Evolutionary conservation across 1,284 basidiomycete species (phyloP), one percentile per base, ranked within the genome.

Genomic region (Taiwanofungus camphoratus): DNA sequence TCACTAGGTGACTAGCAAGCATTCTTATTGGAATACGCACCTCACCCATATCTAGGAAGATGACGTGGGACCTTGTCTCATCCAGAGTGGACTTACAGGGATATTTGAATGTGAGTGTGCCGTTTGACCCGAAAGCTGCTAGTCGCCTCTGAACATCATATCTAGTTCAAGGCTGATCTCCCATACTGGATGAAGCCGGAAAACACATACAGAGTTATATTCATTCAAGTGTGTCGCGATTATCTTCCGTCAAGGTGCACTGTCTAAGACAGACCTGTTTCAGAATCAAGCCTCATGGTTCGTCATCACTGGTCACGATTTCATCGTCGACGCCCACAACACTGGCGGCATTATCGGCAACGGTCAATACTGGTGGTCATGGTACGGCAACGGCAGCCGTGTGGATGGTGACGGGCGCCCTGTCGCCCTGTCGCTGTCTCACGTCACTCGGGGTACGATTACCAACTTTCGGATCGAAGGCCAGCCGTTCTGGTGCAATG

Each of bases 241-340:
- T 52, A 9, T 7, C 27, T 37, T 7, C 20, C 44, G 26, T 13
- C 15, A 11, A 27, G 5, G 21, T 13, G 13, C 42, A 38, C 20
- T 24, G 18, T 24, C 18, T 18, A 11, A 12, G 15, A 37, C 18
- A n/a, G 26, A 19, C 8, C 22, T 12, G 30, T 7, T 8, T 16
- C 54, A 79, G 70, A 74, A 67, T 51, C 81, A 82, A 63, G 74
- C 78, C 3, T 77, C 81, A 12, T 82, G 78, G 71, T 82, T 82
- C 53, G 74, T 83, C 42, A 63, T 83, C 33, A 75, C 74, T 1
- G 80, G 80, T 2, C 57, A 63, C 23, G 67, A 82, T 62, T 83
- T 82, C 52, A 65, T 68, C 13, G 67, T 83, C 48, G 73, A 82
- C 53, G 79, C 71, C 4, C 74, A 80, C 58, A 68, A 70, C 52